Evolutionary conservation across 2,329 filamentous ascomycete genomes (phyloP).

Genomic region (Dothiorella sarmentorum): DNA sequence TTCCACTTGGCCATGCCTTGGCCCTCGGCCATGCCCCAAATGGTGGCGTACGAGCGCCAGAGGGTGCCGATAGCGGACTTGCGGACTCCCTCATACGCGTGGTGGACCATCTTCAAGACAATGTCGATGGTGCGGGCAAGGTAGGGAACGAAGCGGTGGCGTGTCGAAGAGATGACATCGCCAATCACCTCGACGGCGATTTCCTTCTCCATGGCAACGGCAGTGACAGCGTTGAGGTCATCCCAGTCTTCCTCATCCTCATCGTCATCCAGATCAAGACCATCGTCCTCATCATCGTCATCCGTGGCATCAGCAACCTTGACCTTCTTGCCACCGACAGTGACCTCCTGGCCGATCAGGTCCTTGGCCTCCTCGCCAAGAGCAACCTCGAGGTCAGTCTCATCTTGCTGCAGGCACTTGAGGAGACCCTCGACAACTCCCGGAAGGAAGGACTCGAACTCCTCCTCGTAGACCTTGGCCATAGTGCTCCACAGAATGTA

Average conservation of each 20-base stretch:
- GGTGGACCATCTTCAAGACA: slow-evolving; percentile 76
- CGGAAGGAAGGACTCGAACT: slow-evolving; percentile 73
- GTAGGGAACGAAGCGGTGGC: slow-evolving; percentile 74
- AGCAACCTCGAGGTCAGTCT: slow-evolving; percentile 73
- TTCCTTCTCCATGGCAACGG: slow-evolving; percentile 92
- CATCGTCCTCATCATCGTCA: slow-evolving; percentile 57
- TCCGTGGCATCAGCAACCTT: slow-evolving; percentile 66
- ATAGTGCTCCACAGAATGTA: slow-evolving; percentile 96
- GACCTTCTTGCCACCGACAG: slow-evolving; percentile 78
- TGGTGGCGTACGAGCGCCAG: slow-evolving; percentile 88
- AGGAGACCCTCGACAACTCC: slow-evolving; percentile 78
- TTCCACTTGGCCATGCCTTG: slow-evolving; percentile 78
- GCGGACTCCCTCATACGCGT: slow-evolving; percentile 88
- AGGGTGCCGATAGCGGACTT: slow-evolving; percentile 88
- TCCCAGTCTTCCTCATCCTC: slow-evolving; percentile 84
- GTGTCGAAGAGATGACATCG: slow-evolving; percentile 85
- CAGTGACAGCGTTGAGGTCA: slow-evolving; percentile 78
- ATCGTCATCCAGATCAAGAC: slow-evolving; percentile 61
- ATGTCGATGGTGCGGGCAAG: slow-evolving; percentile 85
- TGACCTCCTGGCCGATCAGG: slow-evolving; percentile 71
- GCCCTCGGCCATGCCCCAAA: slow-evolving; percentile 84
- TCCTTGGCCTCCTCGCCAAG: slow-evolving; percentile 71
- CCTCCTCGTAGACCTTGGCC: slow-evolving; percentile 85
- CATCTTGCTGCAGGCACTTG: slow-evolving; percentile 83
- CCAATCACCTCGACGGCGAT: slow-evolving; percentile 93